Conservation (phyloP, 1,284 basidiomycete genomes). For the Naganishia sp. region DNA sequence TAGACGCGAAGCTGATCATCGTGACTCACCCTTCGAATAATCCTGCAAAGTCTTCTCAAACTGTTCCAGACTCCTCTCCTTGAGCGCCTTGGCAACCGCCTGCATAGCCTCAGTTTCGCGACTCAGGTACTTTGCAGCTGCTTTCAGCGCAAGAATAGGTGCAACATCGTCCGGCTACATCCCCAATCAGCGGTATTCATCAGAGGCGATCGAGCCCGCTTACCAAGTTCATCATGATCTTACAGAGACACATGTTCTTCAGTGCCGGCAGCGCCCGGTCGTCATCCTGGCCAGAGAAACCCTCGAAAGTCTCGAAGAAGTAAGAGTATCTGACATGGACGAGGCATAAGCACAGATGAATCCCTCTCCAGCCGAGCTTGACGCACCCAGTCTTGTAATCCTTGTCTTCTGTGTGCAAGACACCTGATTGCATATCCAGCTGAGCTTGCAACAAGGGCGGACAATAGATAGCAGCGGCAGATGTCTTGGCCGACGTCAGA, state of each 20-base stretch:
- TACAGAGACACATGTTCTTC: slow-evolving; percentile 97
- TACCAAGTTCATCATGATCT: slow-evolving; percentile 94
- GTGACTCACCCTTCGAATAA: slow-evolving; percentile 72
- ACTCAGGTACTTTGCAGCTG: slow-evolving; percentile 78
- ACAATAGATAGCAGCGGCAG: slow-evolving; percentile 97
- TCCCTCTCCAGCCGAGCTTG: neutral
- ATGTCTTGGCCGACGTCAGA: slow-evolving; percentile 86
- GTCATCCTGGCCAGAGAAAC: slow-evolving; percentile 65
- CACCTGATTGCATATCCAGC: slow-evolving; percentile 87
- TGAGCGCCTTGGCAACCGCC: slow-evolving; percentile 88
- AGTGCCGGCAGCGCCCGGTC: slow-evolving; percentile 71
- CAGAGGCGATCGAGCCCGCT: slow-evolving; percentile 43
- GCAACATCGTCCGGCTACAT: slow-evolving; percentile 86
- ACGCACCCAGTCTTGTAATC: slow-evolving; percentile 84
- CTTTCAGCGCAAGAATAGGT: slow-evolving; percentile 79
- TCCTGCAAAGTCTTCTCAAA: slow-evolving; percentile 86
- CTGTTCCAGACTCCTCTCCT: slow-evolving; percentile 81
- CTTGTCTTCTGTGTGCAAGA: slow-evolving; percentile 94
- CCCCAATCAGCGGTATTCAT: neutral
- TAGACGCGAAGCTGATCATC: slow-evolving; percentile 16
- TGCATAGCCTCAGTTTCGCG: slow-evolving; percentile 91
- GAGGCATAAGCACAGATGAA: neutral
- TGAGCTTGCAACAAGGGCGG: slow-evolving; percentile 89
- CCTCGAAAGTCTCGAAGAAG: slow-evolving; percentile 97
- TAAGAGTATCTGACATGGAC: slow-evolving; percentile 73